Base-by-base conservation (phyloP, 2,329 filamentous ascomycete genomes). In the Pseudogymnoascus sp. region DNA sequence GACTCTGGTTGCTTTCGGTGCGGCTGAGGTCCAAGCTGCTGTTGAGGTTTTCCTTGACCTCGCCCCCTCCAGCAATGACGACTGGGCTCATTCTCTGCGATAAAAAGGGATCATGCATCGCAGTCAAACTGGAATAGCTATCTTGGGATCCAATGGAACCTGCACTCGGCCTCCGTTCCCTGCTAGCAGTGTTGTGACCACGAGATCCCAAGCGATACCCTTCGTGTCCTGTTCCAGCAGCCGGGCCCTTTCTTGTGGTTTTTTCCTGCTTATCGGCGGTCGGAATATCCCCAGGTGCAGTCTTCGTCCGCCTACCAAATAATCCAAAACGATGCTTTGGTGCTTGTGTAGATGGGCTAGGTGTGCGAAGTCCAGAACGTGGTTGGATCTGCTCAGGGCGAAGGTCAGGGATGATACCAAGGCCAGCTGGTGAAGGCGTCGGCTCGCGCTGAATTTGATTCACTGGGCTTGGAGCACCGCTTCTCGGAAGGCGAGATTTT, bases 181-280 rank as follows among this genome's bases (percentile, higher is more conserved):
- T 79, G n/a, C 78, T 82, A 6, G 79, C 75, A 18, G 78, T 75
- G 62, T 81, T 83, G 68, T 85, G 90, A 30, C 87, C 82, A 62
- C 85, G 82, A 30, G 35, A 37, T 38, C 57, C 57, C 30, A 77
- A 68, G 4, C 80, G 76, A 61, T 90, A 78, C 1, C 88, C 88
- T 75, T 97, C 93, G 69, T 97, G 91, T 0, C 93, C 93, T 37
- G 93, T 97, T n/a, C 93, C 93, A 39, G 93, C 93, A 14, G 82
- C 84, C 20, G 93, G 93, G 0, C 93, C 92, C 73, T 91, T 93
- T 28, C 88, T 82, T 22, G 77, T 63, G 6, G 77, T 70, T 64
- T 81, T 85, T 7, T 86, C 84, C 37, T 80, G 78, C 70, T 81
- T 84, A n/a, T 85, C 81, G 0, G 71, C 63, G 18, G 72, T 73